Base-by-base conservation (phyloP, 352 stramenopile species). In the Plasmopara viticola region DNA sequence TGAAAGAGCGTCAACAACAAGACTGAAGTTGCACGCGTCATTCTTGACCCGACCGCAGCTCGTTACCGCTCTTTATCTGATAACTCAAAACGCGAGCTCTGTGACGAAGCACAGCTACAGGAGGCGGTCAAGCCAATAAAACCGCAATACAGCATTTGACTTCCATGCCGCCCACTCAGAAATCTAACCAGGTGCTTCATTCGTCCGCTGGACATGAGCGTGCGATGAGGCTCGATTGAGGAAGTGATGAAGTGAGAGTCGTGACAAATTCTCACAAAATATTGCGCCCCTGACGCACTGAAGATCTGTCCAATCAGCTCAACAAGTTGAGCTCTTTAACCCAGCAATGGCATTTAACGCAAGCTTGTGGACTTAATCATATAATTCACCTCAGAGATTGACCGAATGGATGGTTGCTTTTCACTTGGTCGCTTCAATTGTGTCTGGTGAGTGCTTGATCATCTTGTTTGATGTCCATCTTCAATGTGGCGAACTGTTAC, bases 161-260 rank as follows among this genome's bases (percentile, higher is more conserved):
- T 44, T 44, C 14, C 17, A 44, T 30, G n/a, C 39, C 6, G 15
- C 15, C n/a, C 20, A 44, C 17, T 25, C n/a, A 5, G 12, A 44
- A 29, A 44, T 44, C 39, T n/a, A 25, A 44, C 39, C n/a, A 44
- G 18, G 37, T 17, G 18, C n/a, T 41, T 41, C 37, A 18, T 17
- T 17, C 37, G 9, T 17, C 6, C 37, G n/a, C 37, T 41, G 37
- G 13, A 17, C 13, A 15, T 13, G 6, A 41, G 9, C 37, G 12
- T 41, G 37, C 6, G 37, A 14, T 2, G 13, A 13, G 13, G 8
- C 37, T 41, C 1, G 13, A 41, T 15, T 41, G 6, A 41, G 13
- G 37, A 41, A 41, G 37, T 15, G 0, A 15, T 9, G 9, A 4
- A 15, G 13, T 41, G 37, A 35, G 31, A 12, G 31, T 35, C 31